Evolutionary conservation across 2,329 filamentous ascomycete genomes (phyloP).

Genomic region (Lasiodiplodia hormozganensis): DNA sequence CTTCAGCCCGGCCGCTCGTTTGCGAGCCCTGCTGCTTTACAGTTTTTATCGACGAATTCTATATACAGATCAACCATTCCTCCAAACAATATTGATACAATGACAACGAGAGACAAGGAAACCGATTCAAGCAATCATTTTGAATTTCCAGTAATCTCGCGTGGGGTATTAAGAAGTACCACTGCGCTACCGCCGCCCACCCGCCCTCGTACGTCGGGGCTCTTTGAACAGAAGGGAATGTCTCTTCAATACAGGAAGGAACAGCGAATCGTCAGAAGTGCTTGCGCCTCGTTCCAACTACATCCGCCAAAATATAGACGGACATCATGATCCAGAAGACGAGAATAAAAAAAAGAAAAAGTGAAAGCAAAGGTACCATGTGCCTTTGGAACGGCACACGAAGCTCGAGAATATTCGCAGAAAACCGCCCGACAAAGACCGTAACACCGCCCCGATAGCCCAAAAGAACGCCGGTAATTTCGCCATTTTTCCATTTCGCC

Average conservation of each 20-base stretch:
- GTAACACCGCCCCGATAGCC: not conserved
- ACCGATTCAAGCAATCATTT: not conserved
- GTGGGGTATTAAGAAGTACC: not conserved
- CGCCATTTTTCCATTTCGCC: constrained; percentile 17
- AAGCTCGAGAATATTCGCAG: not conserved
- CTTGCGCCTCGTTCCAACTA: not conserved
- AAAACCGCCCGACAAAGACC: not conserved
- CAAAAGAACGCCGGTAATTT: constrained; percentile 8
- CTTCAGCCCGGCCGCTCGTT: no score
- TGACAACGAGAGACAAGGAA: not conserved
- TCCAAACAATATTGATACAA: not conserved
- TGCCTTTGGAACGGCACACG: not conserved
- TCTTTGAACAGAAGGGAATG: not conserved
- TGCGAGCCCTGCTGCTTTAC: not conserved
- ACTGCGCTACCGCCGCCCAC: not conserved
- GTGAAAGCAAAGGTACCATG: not conserved
- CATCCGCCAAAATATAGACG: not conserved
- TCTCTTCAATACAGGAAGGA: not conserved
- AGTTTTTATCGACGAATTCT: not conserved
- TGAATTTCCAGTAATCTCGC: not conserved
- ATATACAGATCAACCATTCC: not conserved
- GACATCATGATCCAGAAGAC: not conserved
- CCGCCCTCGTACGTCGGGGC: not conserved
- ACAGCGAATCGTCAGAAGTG: not conserved
- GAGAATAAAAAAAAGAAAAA: not conserved